phyloP scores from a whole-genome alignment of 1,139 yeast genomes.

The Geotrichum klebahnii region DNA sequence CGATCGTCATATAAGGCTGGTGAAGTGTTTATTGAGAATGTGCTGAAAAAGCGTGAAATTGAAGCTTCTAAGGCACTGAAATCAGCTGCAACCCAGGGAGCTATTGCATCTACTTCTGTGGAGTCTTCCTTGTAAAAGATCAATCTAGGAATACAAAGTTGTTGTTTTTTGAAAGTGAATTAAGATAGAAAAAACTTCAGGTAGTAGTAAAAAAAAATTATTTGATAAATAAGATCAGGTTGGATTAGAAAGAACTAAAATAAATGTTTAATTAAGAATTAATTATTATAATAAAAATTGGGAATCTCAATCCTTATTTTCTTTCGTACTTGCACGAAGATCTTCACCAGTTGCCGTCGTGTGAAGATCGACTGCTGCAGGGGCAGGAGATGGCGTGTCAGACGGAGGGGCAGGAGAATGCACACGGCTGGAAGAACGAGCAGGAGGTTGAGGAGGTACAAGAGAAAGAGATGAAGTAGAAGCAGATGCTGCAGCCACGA shows the following conservation, averaged over 20 bases:
- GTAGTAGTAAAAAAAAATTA: not conserved
- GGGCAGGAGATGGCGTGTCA: too few species aligned
- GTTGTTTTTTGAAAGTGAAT: not conserved
- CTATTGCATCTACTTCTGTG: not conserved
- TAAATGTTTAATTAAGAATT: not conserved
- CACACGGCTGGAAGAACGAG: too few species aligned
- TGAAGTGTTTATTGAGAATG: conserved; percentile 94
- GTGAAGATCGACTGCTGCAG: too few species aligned
- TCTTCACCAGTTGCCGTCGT: too few species aligned
- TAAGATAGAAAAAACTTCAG: not conserved
- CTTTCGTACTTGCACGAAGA: not conserved
- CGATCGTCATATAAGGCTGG: conserved; percentile 98
- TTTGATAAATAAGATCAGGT: not conserved
- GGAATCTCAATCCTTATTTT: not conserved
- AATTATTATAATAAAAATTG: not conserved
- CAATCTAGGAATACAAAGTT: not conserved
- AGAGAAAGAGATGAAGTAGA: too few species aligned
- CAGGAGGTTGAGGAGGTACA: too few species aligned
- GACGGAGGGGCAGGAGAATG: too few species aligned
- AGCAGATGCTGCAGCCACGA: too few species aligned
- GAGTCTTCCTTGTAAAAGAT: conserved; percentile 3
- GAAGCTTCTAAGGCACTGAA: conserved; percentile 13
- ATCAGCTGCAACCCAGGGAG: conserved; percentile 7
- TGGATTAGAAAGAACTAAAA: not conserved
- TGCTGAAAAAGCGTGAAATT: conserved; percentile 61